A percentile compares a stretch with the other conserved stretches of the same genome.
phyloP scores from a whole-genome alignment of 2,329 filamentous ascomycete genomes.

The Colletotrichum sojae region DNA sequence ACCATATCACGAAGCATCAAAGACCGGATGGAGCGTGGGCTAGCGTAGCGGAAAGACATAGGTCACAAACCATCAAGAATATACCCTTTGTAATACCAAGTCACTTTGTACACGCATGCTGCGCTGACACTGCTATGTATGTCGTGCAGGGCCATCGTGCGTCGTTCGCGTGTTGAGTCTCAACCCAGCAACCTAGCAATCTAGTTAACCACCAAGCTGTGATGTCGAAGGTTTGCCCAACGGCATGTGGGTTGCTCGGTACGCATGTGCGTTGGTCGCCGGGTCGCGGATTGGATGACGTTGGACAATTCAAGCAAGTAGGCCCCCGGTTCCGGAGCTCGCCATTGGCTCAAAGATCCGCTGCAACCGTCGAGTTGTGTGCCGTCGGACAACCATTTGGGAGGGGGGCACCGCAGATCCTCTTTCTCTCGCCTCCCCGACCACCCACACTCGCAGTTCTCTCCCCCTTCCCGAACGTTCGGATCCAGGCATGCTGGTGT shows the following conservation, averaged over 20 bases:
- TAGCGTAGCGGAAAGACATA: conserved; percentile 25
- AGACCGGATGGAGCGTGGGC: conserved; percentile 12
- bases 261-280: background rate
- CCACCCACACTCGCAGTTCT: conserved; percentile 1
- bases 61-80: conserved; percentile 29
- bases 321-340: conserved; percentile 6
- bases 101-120: background rate
- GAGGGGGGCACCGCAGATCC: conserved; percentile 6
- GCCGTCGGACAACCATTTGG: background rate
- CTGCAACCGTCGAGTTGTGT: conserved; percentile 32
- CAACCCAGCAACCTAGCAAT: background rate
- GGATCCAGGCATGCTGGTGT: conserved; percentile 1
- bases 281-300: conserved; percentile 32
- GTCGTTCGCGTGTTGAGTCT: background rate
- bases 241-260: background rate
- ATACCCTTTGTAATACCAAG: conserved; percentile 40
- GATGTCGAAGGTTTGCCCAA: background rate
- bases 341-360: conserved; percentile 21
- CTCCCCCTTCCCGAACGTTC: conserved; percentile 1
- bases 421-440: conserved; percentile 5
- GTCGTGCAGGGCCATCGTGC: background rate
- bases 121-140: background rate
- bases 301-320: conserved; percentile 28
- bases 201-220: too few relatives aligned
- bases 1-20: conserved; percentile 30